Conservation (phyloP, 106 monocot genomes). For the Hemerocallis citrina region DNA sequence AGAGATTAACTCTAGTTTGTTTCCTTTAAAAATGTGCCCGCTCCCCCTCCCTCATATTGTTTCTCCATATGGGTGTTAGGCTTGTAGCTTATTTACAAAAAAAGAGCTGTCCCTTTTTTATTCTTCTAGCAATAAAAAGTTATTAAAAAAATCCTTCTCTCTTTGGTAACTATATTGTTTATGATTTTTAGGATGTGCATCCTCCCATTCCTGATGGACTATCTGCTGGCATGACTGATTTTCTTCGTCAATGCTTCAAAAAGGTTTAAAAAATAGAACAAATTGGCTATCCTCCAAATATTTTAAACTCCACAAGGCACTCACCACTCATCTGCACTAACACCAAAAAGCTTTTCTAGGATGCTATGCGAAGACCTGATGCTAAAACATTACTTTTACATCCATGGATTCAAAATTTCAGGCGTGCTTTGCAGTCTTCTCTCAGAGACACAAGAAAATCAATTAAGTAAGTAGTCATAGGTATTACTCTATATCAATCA, state of each 20-base stretch:
- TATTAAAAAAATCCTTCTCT: too few relatives aligned
- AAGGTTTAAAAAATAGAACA: background rate
- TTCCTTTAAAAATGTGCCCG: too few relatives aligned
- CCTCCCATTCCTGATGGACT: conserved; percentile 11
- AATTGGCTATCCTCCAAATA: too few relatives aligned
- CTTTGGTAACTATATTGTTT: background rate
- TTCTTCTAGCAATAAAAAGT: too few relatives aligned
- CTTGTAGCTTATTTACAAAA: too few relatives aligned
- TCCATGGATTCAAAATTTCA: conserved; percentile 22
- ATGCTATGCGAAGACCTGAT: conserved; percentile 21
- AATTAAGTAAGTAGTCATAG: background rate
- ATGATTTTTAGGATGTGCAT: conserved; percentile 3
- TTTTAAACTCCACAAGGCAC: too few relatives aligned
- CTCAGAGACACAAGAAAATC: conserved; percentile 6
- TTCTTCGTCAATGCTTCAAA: conserved; percentile 10
- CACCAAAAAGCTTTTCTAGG: background rate
- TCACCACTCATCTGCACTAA: too few relatives aligned
- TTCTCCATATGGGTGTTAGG: too few relatives aligned
- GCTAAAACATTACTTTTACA: conserved; percentile 7
- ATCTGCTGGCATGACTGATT: conserved; percentile 9
- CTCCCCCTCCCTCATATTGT: too few relatives aligned
- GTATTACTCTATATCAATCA: too few relatives aligned
- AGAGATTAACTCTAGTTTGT: too few relatives aligned
- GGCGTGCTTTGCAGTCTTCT: conserved; percentile 23
- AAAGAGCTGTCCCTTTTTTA: too few relatives aligned